Percentiles rank a stretch among this genome's conserved stretches.
Evolutionary conservation across 176 grass and related monocot genomes (phyloP).

Genomic region (Zea mays): Zm-B73-REFERENCE-NAM-5.0 NC_050097.1:57621001-57621500

Average conservation of each 20-base stretch:
- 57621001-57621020: slow-evolving; percentile 2
- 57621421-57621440: slow-evolving; percentile 4
- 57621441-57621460: neutral
- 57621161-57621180: neutral
- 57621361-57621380: neutral
- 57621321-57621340: neutral
- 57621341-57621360: neutral
- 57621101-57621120: neutral
- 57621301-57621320: neutral
- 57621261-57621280: neutral
- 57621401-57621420: slow-evolving; percentile 3
- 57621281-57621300: neutral
- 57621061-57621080: neutral
- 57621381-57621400: neutral
- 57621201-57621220: neutral
- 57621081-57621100: neutral
- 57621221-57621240: slow-evolving; percentile 24
- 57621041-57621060: neutral
- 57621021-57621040: slow-evolving; percentile 16
- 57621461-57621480: slow-evolving; percentile 1
- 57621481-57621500: neutral
- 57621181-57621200: slow-evolving; percentile 14
- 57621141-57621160: neutral
- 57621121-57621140: neutral
- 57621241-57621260: neutral